A percentile compares a stretch with the other conserved stretches of the same genome.
phyloP scores from a whole-genome alignment of 140 eudicot genomes.

The Senecio squalidus region DNA sequence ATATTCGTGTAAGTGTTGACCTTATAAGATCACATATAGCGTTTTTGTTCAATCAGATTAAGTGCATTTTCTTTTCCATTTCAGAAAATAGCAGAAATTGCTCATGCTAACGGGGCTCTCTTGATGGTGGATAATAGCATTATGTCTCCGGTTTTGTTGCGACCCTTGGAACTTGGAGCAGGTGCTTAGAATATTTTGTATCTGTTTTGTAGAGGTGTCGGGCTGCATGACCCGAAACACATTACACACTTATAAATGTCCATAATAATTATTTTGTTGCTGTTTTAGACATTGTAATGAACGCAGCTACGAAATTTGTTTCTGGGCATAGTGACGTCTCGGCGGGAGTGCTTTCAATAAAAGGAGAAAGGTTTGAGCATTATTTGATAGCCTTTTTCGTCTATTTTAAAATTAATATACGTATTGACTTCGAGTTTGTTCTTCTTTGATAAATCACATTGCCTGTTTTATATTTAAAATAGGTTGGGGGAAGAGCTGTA shows the following conservation, averaged over 20 bases:
- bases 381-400: not conserved
- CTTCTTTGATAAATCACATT: not conserved
- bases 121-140: conserved; percentile 82
- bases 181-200: conserved; percentile 29
- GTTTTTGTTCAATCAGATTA: not conserved
- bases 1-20: conserved; percentile 53
- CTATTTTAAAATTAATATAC: not conserved
- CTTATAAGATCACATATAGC: not conserved
- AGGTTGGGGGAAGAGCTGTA: conserved; percentile 62
- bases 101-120: conserved; percentile 81
- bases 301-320: conserved; percentile 73
- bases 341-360: conserved; percentile 75
- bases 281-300: conserved; percentile 74
- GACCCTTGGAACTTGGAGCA: conserved; percentile 83
- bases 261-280: too few species aligned
- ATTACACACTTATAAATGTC: too few species aligned
- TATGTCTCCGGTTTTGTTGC: conserved; percentile 76
- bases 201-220: not conserved
- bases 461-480: conserved; percentile 1
- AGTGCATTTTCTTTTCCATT: not conserved
- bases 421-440: not conserved
- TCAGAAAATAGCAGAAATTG: conserved; percentile 65
- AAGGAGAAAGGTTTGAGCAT: conserved; percentile 59
- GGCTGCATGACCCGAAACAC: not conserved
- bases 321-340: conserved; percentile 77